phyloP scores from a whole-genome alignment of 2,329 filamentous ascomycete species.

The Acephala macrosclerotiorum region DNA sequence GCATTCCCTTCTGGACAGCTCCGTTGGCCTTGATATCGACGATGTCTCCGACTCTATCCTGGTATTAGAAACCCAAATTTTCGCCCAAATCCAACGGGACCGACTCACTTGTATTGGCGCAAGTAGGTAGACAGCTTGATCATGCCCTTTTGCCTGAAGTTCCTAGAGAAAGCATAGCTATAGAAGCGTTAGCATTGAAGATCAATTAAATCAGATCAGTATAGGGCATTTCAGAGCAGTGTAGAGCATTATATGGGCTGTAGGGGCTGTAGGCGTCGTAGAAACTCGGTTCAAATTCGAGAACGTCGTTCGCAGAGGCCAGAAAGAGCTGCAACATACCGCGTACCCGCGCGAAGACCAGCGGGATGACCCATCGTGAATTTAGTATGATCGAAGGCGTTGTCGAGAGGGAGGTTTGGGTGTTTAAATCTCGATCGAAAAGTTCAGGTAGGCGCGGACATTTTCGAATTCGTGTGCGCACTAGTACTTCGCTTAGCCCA shows the following conservation, averaged over 20 bases:
- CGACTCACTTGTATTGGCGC: slow-evolving; percentile 82
- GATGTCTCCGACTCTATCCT: slow-evolving; percentile 88
- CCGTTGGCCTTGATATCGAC: slow-evolving; percentile 99
- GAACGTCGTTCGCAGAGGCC: no score
- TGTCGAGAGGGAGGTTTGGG: slow-evolving; percentile 16
- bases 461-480: no score
- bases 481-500: no score
- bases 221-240: no score
- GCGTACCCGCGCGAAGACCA: slow-evolving; percentile 87
- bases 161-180: slow-evolving; percentile 78
- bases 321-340: slow-evolving; percentile 60
- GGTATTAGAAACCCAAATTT: slow-evolving; percentile 52
- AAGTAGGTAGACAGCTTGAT: slow-evolving; percentile 96
- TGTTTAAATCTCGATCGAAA: no score
- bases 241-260: no score
- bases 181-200: no score
- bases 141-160: slow-evolving; percentile 93
- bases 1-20: slow-evolving; percentile 87
- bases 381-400: slow-evolving; percentile 22
- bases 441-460: no score
- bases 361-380: slow-evolving; percentile 69
- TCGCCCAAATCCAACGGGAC: not conserved
- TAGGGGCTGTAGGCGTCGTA: no score
- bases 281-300: no score
- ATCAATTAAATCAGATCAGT: no score